Evolutionary conservation across 1,284 basidiomycete genomes (phyloP).

Genomic region (Ganoderma multipileum): DNA sequence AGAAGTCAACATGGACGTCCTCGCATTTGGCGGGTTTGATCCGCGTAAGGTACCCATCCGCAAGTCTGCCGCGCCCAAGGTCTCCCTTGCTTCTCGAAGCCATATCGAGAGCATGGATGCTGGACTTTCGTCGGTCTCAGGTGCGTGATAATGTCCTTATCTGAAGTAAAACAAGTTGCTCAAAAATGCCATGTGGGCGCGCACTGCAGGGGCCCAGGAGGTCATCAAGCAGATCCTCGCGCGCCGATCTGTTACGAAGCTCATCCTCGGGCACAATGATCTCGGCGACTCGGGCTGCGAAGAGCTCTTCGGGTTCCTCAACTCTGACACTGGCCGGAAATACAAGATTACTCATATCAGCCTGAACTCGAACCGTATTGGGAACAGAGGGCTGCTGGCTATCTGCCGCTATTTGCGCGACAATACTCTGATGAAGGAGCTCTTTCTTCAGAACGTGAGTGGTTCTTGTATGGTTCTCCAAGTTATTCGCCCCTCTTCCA

Average conservation of each 20-base stretch:
- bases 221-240: conserved; percentile 53
- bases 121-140: conserved; percentile 31
- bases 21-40: conserved; percentile 8
- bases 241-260: conserved; percentile 52
- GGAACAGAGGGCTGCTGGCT: conserved; percentile 58
- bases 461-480: neutral
- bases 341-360: conserved; percentile 61
- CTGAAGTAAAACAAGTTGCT: too few relatives aligned
- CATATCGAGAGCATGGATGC: conserved; percentile 36
- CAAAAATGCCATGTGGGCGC: neutral
- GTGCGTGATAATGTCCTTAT: conserved; percentile 13
- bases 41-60: neutral
- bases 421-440: conserved; percentile 51
- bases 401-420: conserved; percentile 59
- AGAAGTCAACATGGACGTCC: conserved; percentile 6
- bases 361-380: conserved; percentile 61
- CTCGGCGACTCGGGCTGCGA: conserved; percentile 67
- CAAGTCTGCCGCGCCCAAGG: conserved; percentile 26
- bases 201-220: conserved; percentile 51
- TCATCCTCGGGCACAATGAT: conserved; percentile 63
- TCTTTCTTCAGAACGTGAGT: conserved; percentile 67
- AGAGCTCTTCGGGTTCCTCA: conserved; percentile 61
- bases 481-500: too few relatives aligned
- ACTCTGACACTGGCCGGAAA: conserved; percentile 52
- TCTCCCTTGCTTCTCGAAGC: conserved; percentile 30